Conservation (phyloP, 257 asterid species). For the Nicotiana tomentosiformis region DNA sequence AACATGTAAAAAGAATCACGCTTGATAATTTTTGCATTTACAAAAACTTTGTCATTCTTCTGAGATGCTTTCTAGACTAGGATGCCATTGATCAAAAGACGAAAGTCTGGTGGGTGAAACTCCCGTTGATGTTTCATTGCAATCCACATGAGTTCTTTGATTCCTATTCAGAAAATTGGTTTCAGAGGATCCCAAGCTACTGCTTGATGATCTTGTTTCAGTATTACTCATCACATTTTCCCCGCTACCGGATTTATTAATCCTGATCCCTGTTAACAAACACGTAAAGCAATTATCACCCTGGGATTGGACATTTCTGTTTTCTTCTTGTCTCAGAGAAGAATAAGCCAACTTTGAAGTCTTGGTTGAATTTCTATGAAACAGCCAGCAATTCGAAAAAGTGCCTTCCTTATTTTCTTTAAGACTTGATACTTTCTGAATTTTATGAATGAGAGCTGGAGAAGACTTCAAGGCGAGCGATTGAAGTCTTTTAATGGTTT, state of each 20-base stretch:
- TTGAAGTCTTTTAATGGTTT: constrained; percentile 51
- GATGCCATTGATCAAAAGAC: constrained; percentile 28
- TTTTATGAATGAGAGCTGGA: neutral
- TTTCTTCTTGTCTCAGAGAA: neutral
- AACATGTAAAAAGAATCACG: neutral
- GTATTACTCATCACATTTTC: neutral
- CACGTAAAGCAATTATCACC: constrained; percentile 11
- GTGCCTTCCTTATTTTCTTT: neutral
- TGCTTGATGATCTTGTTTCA: constrained; percentile 4
- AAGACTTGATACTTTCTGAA: neutral
- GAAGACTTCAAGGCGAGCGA: constrained; percentile 19
- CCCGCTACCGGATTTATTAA: neutral
- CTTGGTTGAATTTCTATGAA: neutral
- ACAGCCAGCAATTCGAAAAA: constrained; percentile 28
- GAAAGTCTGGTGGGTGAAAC: constrained; percentile 10
- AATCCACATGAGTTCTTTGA: neutral
- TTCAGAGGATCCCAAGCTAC: constrained; percentile 5
- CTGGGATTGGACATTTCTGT: neutral
- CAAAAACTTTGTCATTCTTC: constrained; percentile 16
- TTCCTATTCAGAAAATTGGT: neutral
- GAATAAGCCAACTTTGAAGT: neutral
- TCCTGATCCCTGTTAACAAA: constrained; percentile 15
- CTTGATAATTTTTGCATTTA: neutral
- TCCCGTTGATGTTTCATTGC: neutral
- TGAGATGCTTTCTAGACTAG: constrained; percentile 13